phyloP scores from a whole-genome alignment of 2,329 filamentous ascomycete species.

The Xylariomycetidae sp. region DNA sequence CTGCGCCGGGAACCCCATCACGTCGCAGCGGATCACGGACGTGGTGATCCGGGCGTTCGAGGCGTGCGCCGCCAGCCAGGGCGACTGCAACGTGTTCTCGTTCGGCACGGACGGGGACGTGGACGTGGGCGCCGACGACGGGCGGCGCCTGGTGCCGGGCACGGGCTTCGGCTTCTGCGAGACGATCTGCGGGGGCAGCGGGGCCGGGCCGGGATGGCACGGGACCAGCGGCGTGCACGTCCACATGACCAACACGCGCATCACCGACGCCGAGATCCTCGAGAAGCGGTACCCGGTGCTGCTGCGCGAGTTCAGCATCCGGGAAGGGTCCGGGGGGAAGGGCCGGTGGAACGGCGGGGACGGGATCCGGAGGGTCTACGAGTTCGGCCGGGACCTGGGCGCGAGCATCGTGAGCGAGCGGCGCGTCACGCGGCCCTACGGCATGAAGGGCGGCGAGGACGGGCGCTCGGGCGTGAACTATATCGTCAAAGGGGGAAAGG shows the following conservation, averaged over 20 bases:
- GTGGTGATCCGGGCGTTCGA: background rate
- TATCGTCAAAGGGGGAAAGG: background rate
- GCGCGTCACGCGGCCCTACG: background rate
- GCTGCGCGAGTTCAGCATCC: background rate
- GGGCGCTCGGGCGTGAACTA: background rate
- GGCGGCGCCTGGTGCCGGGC: too few species aligned
- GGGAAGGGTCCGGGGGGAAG: background rate
- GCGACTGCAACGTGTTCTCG: background rate
- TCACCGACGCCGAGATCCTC: background rate
- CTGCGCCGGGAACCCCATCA: conserved; percentile 8
- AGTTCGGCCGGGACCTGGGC: background rate
- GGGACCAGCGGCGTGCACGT: background rate
- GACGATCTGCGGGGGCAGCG: background rate
- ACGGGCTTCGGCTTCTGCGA: background rate
- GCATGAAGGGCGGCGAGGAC: background rate
- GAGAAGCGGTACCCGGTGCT: background rate
- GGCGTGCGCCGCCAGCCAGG: conserved; percentile 1
- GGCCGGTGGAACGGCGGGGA: background rate
- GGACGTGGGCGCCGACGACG: background rate
- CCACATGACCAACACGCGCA: background rate
- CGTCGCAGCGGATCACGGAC: background rate
- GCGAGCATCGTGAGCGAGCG: background rate
- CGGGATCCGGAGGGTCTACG: background rate
- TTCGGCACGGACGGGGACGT: background rate
- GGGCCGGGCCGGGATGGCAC: background rate